Evolutionary conservation across 495 filamentous ascomycete genomes (phyloP).

Genomic region (Hypoxylon trugodes): DNA sequence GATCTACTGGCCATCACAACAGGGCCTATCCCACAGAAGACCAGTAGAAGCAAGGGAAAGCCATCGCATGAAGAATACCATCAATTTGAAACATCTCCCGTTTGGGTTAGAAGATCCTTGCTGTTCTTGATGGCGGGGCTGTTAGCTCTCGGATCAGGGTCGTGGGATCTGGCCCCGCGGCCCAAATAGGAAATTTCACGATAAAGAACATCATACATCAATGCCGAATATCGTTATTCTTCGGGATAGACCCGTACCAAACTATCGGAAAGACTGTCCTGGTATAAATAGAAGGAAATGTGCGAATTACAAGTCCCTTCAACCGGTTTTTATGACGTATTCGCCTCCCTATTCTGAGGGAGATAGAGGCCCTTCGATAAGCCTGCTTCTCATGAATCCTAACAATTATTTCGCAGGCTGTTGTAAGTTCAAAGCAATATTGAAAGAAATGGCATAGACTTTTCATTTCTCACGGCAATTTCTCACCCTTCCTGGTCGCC

Average conservation of each 20-base stretch:
- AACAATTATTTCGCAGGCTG: no score
- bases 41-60: neutral
- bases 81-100: slow-evolving; percentile 23
- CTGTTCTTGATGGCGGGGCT: slow-evolving; percentile 8
- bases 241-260: neutral
- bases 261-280: neutral
- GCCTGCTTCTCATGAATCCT: neutral
- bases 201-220: neutral
- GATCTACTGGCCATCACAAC: slow-evolving; percentile 5
- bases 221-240: neutral
- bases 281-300: slow-evolving; percentile 14
- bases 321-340: no score
- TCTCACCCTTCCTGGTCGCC: slow-evolving; percentile 68
- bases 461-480: slow-evolving; percentile 59
- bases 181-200: neutral
- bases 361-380: no score
- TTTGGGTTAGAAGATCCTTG: slow-evolving; percentile 19
- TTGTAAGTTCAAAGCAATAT: no score
- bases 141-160: neutral
- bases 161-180: neutral
- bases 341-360: no score
- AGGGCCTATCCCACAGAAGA: neutral
- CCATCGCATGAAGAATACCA: slow-evolving; percentile 15
- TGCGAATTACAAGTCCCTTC: no score
- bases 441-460: no score